Conservation (phyloP, 1,284 basidiomycete genomes). For the Phellinidium pouzarii region DNA sequence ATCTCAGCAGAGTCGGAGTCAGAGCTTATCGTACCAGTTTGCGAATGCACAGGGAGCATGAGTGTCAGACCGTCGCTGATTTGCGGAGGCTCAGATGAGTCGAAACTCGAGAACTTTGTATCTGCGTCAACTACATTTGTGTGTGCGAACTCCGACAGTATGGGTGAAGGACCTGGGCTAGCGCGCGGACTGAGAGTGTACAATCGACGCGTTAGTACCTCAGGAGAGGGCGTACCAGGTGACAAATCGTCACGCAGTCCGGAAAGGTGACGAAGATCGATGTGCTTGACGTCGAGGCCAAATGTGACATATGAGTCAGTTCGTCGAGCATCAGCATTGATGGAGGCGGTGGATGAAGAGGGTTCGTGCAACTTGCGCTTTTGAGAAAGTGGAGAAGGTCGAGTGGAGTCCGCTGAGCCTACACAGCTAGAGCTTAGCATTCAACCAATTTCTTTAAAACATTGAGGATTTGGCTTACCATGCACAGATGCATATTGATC, state of each 20-base stretch:
- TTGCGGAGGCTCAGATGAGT: slow-evolving; percentile 1
- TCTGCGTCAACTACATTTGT: neutral
- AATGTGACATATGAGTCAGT: slow-evolving; percentile 12
- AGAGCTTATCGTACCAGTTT: neutral
- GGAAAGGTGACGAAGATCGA: slow-evolving; percentile 3
- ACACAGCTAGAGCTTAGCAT: slow-evolving; percentile 1
- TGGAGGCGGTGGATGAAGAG: slow-evolving; percentile 26
- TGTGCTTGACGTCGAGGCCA: slow-evolving; percentile 2
- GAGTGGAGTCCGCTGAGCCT: slow-evolving; percentile 37
- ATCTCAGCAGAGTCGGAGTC: slow-evolving; percentile 17
- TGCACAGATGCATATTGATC: slow-evolving; percentile 62
- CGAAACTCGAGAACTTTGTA: neutral
- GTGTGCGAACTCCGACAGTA: neutral
- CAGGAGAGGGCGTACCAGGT: slow-evolving; percentile 2
- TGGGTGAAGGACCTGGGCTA: slow-evolving; percentile 7
- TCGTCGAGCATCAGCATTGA: slow-evolving; percentile 25
- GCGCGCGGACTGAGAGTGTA: slow-evolving; percentile 13
- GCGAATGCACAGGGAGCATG: neutral
- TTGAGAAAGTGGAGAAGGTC: slow-evolving; percentile 32
- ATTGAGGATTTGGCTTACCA: slow-evolving; percentile 35
- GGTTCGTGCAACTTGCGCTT: slow-evolving; percentile 26
- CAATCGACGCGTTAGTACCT: slow-evolving; percentile 9
- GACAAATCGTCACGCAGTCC: neutral
- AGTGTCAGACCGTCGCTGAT: slow-evolving; percentile 8
- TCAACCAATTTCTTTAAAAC: neutral